Conservation (phyloP, 2,329 filamentous ascomycete genomes). For the Apiospora rasikravindrae region DNA sequence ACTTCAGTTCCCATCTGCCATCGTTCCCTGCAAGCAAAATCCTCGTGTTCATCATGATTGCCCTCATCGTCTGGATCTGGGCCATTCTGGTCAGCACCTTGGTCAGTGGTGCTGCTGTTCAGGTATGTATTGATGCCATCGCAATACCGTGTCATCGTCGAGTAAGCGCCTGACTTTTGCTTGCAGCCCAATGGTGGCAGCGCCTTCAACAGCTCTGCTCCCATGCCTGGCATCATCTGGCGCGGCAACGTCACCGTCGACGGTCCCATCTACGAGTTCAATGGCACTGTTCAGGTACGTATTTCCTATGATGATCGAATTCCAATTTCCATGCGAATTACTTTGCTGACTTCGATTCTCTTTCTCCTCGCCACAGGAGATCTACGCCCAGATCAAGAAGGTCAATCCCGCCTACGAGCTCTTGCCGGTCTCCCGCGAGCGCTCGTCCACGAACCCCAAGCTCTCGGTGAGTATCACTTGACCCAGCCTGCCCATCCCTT, state of each 20-base stretch:
- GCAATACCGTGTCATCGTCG: background rate
- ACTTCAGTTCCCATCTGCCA: background rate
- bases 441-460: background rate
- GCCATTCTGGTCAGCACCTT: background rate
- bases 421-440: background rate
- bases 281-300: slow-evolving; percentile 7
- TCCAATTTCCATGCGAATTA: background rate
- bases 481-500: too few species aligned
- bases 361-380: background rate
- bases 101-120: background rate
- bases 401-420: background rate
- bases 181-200: background rate
- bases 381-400: background rate
- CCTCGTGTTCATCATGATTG: background rate
- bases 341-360: background rate
- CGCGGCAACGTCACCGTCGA: background rate
- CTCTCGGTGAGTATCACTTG: background rate
- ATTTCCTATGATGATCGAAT: background rate
- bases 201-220: background rate
- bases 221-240: background rate
- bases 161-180: background rate
- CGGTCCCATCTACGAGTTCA: slow-evolving; percentile 10
- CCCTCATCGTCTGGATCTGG: background rate
- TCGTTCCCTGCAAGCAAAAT: background rate
- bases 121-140: background rate